Evolutionary conservation across 352 stramenopile species (phyloP).

Genomic region (Phytopythium delawarense): DNA sequence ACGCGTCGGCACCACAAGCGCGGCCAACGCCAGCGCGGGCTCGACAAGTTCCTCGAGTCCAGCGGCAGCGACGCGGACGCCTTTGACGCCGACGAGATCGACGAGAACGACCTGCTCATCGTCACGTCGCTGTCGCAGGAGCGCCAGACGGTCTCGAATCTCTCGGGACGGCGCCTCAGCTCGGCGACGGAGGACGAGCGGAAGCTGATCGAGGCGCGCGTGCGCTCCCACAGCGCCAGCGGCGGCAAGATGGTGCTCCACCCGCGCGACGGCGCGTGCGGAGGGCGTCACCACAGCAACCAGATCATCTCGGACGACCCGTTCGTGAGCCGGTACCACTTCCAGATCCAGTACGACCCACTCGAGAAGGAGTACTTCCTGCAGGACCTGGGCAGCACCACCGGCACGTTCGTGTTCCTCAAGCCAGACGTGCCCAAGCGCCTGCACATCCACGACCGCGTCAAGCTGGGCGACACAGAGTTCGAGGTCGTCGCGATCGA

Average conservation of each 20-base stretch:
- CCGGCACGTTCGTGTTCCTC: slow-evolving; percentile 77
- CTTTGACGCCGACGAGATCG: slow-evolving; percentile 43
- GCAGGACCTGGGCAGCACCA: slow-evolving; percentile 75
- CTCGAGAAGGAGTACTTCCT: slow-evolving; percentile 85
- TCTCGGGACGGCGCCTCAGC: slow-evolving; percentile 2
- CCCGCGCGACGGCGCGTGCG: slow-evolving; percentile 50
- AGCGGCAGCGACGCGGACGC: slow-evolving; percentile 15
- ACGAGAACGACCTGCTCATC: slow-evolving; percentile 68
- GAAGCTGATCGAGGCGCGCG: slow-evolving; percentile 16
- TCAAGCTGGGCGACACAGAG: slow-evolving; percentile 78
- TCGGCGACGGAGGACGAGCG: slow-evolving; percentile 20
- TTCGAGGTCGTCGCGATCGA: slow-evolving; percentile 78
- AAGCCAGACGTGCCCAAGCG: slow-evolving; percentile 68
- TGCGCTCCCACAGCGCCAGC: slow-evolving; percentile 14
- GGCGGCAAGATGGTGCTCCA: slow-evolving; percentile 59
- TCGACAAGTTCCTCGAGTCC: slow-evolving; percentile 9
- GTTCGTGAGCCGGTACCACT: slow-evolving; percentile 81
- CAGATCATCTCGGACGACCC: slow-evolving; percentile 85
- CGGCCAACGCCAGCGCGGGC: background rate
- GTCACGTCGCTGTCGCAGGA: slow-evolving; percentile 66
- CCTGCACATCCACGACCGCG: slow-evolving; percentile 58
- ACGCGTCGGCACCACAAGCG: background rate
- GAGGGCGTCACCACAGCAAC: slow-evolving; percentile 74
- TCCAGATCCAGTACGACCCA: slow-evolving; percentile 73
- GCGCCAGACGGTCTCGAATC: slow-evolving; percentile 22